Percentiles rank a stretch among this genome's conserved stretches.
phyloP scores from a whole-genome alignment of 306 rosid species.

The Rosa chinensis region DNA sequence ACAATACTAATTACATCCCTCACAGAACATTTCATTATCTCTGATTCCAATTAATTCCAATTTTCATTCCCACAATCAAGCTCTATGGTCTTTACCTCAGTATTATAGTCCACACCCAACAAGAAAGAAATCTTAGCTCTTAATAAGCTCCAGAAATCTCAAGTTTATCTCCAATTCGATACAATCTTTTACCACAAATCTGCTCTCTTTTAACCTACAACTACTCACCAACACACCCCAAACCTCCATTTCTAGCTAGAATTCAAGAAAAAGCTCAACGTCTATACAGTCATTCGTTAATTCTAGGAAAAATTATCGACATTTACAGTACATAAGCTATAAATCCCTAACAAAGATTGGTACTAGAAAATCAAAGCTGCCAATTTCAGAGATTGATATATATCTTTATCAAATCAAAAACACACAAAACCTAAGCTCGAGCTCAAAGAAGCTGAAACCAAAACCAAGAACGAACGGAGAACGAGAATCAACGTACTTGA shows the following conservation, averaged over 20 bases:
- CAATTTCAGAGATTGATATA: neutral
- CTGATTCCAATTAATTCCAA: neutral
- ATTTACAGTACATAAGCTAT: neutral
- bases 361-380: neutral
- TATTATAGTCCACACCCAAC: neutral
- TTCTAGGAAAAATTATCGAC: neutral
- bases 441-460: neutral
- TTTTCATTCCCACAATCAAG: neutral
- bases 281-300: neutral
- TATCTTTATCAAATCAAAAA: neutral
- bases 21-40: neutral
- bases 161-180: neutral
- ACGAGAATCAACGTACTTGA: constrained; percentile 54
- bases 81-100: neutral
- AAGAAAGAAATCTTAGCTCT: neutral
- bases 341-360: neutral
- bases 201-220: neutral
- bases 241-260: neutral
- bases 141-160: neutral
- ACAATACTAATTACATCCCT: neutral
- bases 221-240: neutral
- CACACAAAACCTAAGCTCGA: neutral
- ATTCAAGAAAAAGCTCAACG: neutral
- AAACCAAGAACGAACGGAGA: neutral
- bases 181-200: neutral